phyloP scores from a whole-genome alignment of 108 stramenopile species.

The Hondaea fermentalgiana region DNA sequence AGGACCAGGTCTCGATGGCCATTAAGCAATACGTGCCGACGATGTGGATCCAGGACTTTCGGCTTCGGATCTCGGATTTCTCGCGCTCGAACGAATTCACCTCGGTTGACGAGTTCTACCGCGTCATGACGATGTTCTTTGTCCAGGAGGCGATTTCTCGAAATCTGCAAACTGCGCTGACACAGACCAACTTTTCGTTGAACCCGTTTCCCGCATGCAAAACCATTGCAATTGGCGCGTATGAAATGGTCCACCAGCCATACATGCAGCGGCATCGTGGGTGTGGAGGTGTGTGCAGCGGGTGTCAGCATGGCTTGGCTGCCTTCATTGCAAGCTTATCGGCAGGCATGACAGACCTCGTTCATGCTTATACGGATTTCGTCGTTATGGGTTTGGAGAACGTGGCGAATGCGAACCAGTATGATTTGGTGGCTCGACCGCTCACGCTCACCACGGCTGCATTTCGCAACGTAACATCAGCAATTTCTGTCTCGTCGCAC shows the following conservation, averaged over 20 bases:
- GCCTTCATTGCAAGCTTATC: conserved; percentile 8
- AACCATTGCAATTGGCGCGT: background rate
- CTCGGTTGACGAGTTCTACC: background rate
- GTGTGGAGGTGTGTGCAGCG: background rate
- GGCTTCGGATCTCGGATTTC: background rate
- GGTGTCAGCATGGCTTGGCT: background rate
- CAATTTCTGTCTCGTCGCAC: background rate
- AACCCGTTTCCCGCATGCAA: background rate
- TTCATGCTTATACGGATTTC: background rate
- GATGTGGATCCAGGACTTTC: background rate
- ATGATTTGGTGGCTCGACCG: background rate
- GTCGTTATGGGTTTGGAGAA: background rate
- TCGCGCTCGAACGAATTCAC: background rate
- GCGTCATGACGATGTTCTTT: background rate
- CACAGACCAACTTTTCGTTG: background rate
- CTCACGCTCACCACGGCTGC: background rate
- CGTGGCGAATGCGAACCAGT: background rate
- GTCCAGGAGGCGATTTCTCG: background rate
- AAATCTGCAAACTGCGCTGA: background rate
- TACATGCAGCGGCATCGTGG: background rate
- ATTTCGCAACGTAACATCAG: background rate
- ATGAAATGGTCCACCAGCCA: background rate
- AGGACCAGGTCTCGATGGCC: background rate
- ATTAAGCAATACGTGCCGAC: background rate
- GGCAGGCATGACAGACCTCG: background rate